Conservation (phyloP, 2,329 filamentous ascomycete genomes). For the Lanzia echinophila region DNA sequence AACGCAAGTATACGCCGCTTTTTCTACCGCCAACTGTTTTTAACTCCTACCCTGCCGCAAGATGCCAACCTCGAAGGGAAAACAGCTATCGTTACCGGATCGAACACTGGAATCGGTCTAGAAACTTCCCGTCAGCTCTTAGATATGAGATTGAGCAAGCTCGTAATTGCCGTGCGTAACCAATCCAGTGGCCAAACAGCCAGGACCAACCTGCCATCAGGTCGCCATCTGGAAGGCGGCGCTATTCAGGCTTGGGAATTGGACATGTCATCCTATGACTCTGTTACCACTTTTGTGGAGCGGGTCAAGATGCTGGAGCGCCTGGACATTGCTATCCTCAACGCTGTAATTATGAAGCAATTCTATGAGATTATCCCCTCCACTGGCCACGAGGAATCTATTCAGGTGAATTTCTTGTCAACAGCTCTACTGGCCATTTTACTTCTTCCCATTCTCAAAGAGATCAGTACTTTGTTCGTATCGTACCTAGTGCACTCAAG, state of each 20-base stretch:
- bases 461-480: no score
- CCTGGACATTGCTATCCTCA: constrained; percentile 40
- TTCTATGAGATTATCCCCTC: constrained; percentile 10
- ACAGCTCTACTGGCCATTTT: constrained; percentile 22
- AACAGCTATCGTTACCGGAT: constrained; percentile 12
- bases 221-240: constrained; percentile 22
- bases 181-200: constrained; percentile 37
- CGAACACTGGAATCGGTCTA: constrained; percentile 34
- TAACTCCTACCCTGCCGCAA: not conserved
- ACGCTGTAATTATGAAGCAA: constrained; percentile 33
- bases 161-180: constrained; percentile 43
- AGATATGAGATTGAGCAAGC: constrained; percentile 32
- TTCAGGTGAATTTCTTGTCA: constrained; percentile 32
- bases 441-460: constrained; percentile 27
- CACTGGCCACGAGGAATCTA: constrained; percentile 34
- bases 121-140: constrained; percentile 37
- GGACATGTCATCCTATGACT: constrained; percentile 41
- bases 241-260: constrained; percentile 43
- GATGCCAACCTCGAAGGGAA: constrained; percentile 10
- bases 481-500: no score
- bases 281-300: constrained; percentile 36
- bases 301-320: constrained; percentile 30
- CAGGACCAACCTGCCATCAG: constrained; percentile 24
- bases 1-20: constrained; percentile 1
- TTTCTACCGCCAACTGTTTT: constrained; percentile 9